Conservation (phyloP, 2,329 filamentous ascomycete genomes). For the Clarireedia paspali region DNA sequence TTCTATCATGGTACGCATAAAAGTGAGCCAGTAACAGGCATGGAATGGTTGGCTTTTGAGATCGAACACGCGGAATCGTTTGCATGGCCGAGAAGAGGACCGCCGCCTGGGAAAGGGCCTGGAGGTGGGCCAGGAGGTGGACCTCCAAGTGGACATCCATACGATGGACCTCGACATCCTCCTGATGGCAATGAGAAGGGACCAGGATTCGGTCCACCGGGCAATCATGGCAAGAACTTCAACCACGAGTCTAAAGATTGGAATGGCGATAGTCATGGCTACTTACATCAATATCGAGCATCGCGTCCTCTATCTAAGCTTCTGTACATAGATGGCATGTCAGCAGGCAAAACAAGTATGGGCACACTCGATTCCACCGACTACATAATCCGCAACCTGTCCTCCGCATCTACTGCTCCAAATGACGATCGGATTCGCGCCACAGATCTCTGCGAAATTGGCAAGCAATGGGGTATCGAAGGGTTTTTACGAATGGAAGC, state of each 20-base stretch:
- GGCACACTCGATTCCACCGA: conserved; percentile 66
- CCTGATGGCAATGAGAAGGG: not conserved
- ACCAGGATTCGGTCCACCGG: not conserved
- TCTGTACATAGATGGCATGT: conserved; percentile 64
- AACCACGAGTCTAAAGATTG: not conserved
- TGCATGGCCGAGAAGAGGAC: conserved; percentile 31
- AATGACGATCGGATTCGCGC: conserved; percentile 47
- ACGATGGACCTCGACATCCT: conserved; percentile 1
- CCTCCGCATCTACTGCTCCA: not conserved
- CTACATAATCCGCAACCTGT: conserved; percentile 37
- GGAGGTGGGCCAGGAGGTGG: not conserved
- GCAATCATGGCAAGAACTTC: not conserved
- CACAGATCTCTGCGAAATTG: conserved; percentile 45
- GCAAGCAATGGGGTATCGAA: conserved; percentile 49
- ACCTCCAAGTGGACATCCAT: not conserved
- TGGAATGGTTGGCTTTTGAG: conserved; percentile 72
- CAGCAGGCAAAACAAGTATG: conserved; percentile 55
- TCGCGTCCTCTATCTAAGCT: conserved; percentile 46
- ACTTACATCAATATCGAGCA: conserved; percentile 59
- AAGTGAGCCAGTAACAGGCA: conserved; percentile 39
- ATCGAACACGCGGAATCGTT: conserved; percentile 65
- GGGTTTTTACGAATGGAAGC: conserved; percentile 60
- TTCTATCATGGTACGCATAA: conserved; percentile 57
- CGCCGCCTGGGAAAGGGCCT: not conserved
- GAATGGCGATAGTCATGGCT: conserved; percentile 36